These are phyloP conservation scores for Fusarium sp. DNA, from an alignment of 2,329 filamentous ascomycete species.

Conservation along the genomic window DNA sequence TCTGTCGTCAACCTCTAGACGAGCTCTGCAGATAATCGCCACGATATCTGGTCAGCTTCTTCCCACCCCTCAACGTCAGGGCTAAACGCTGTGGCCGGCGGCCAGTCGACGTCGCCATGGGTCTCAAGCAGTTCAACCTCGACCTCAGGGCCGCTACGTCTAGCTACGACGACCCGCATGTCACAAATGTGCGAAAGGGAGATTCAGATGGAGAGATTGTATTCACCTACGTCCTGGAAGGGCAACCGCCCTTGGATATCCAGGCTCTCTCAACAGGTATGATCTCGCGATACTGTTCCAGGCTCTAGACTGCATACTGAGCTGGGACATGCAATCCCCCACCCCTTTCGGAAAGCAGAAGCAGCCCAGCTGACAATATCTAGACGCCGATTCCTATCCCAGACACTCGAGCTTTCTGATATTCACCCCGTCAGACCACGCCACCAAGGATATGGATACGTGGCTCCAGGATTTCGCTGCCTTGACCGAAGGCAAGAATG, in stretches of 20 bases:
- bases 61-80: neutral
- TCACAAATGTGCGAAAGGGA: slow-evolving; percentile 65
- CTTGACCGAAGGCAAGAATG: slow-evolving; percentile 45
- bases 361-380: neutral
- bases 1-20: neutral
- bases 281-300: neutral
- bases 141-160: slow-evolving; percentile 57
- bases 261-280: slow-evolving; percentile 50
- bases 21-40: neutral
- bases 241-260: slow-evolving; percentile 47
- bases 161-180: slow-evolving; percentile 53
- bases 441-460: slow-evolving; percentile 51
- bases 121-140: slow-evolving; percentile 68
- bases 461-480: slow-evolving; percentile 53
- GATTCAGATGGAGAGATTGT: slow-evolving; percentile 76
- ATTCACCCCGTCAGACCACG: slow-evolving; percentile 52
- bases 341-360: neutral
- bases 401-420: slow-evolving; percentile 52
- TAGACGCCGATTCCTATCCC: slow-evolving; percentile 51
- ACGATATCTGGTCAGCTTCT: neutral
- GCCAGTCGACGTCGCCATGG: slow-evolving; percentile 58
- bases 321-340: neutral
- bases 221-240: slow-evolving; percentile 58
- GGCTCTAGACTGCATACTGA: neutral
- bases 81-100: neutral